phyloP scores from a whole-genome alignment of 768 basidiomycete species.

The Termitomyces sp. region DNA sequence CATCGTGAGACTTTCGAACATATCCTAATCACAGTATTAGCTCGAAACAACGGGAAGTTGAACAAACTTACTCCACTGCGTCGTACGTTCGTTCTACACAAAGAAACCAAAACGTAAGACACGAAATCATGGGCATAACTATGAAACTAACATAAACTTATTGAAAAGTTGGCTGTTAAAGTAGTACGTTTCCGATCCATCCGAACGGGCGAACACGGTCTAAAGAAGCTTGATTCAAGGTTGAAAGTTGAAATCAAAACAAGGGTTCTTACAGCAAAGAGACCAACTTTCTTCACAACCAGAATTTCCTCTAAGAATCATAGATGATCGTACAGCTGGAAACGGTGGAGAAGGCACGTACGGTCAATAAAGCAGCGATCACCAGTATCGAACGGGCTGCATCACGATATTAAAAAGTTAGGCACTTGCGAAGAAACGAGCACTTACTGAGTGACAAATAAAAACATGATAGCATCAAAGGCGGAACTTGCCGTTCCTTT shows the following conservation, averaged over 20 bases:
- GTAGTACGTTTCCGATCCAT: slow-evolving; percentile 78
- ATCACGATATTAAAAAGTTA: background rate
- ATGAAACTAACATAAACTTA: slow-evolving; percentile 59
- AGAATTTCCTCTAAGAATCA: slow-evolving; percentile 48
- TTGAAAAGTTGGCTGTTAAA: slow-evolving; percentile 73
- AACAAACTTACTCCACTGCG: slow-evolving; percentile 51
- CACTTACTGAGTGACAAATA: slow-evolving; percentile 77
- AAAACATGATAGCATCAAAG: slow-evolving; percentile 78
- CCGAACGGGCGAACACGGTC: slow-evolving; percentile 66
- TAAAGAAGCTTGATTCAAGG: slow-evolving; percentile 14
- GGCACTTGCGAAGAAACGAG: background rate
- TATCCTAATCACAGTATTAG: slow-evolving; percentile 41
- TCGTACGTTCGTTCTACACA: slow-evolving; percentile 58
- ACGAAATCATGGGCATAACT: background rate
- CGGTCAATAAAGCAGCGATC: slow-evolving; percentile 75
- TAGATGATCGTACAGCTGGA: background rate
- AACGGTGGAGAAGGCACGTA: slow-evolving; percentile 17
- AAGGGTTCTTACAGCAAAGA: slow-evolving; percentile 53
- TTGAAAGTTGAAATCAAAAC: background rate
- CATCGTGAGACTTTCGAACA: slow-evolving; percentile 59
- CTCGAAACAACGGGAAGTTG: background rate
- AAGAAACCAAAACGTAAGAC: background rate
- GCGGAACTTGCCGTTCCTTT: slow-evolving; percentile 65
- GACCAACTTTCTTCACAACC: slow-evolving; percentile 74
- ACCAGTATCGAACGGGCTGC: slow-evolving; percentile 74